Evolutionary conservation across 1,284 basidiomycete genomes (phyloP), one percentile per base, ranked within the genome.

Genomic region (Trichosporon inkin): DNA sequence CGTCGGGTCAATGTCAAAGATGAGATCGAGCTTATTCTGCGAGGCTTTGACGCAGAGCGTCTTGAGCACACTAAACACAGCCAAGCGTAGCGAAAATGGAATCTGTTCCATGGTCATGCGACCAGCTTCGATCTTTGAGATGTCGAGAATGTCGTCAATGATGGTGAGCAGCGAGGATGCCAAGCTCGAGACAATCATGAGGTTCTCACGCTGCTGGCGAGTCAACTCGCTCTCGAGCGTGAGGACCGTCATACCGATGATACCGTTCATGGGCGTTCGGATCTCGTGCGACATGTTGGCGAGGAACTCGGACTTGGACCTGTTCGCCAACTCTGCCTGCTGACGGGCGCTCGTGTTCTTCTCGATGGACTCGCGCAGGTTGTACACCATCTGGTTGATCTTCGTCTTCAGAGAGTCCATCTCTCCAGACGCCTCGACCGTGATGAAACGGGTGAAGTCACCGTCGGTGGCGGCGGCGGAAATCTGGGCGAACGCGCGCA

Each of bases 371-470:
- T 99, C 95, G 55, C 96, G 85, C 76, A 99, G 84, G 75, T 95
- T 95, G 82, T 93, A 97, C 62, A 99, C 92, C 95, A 98, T 98
- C 79, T 96, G 92, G 57, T 78, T 76, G 67, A 78, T 77, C 81
- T 98, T 96, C 6, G 92, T 98, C 84, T 99, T 99, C 80, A 99
- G 84, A 63, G 90, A 94, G 80, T 99, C 95, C 96, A 99, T 98
- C 79, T 99, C 96, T 59, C 96, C 96, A 60, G 87, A 89, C 0
- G 95, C 96, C 74, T 99, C 95, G 74, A 99, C 95, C 16, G 96
- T 99, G 81, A 99, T 98, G 82, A 99, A 99, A 19, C 94, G 86
- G 19, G 92, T 95, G 79, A 98, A 99, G 80, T 99, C 96, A 63
- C 96, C 96, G 73, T 98, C 95, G 81, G 95, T 98, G 14, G 96